Conservation (phyloP, 345 rosid genomes). For the Chamaenerion angustifolium region DNA sequence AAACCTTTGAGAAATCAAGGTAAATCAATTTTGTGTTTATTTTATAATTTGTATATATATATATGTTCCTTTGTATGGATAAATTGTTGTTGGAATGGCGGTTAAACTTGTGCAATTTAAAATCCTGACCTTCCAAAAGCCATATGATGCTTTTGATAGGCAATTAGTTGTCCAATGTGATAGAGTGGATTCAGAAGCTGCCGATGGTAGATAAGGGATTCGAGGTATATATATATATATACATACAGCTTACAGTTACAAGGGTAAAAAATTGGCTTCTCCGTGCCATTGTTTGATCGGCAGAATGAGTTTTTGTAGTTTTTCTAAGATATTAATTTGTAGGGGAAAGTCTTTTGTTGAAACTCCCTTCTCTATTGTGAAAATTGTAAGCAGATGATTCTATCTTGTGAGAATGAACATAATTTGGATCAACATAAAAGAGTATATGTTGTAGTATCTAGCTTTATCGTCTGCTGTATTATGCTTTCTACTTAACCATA, state of each 20-base stretch:
- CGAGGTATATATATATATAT: no score
- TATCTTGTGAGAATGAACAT: no score
- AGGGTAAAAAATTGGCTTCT: no score
- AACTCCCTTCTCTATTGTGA: no score
- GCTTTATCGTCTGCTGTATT: not conserved
- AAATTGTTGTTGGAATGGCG: not conserved
- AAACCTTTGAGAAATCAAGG: constrained; percentile 33
- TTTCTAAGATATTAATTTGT: no score
- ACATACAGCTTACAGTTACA: no score
- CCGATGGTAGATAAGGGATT: no score
- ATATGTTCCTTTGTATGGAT: not conserved
- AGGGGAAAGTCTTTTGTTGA: no score
- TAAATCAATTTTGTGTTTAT: constrained; percentile 9
- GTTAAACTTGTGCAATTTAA: not conserved
- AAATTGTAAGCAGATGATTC: no score
- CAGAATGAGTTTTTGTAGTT: not conserved
- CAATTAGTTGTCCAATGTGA: not conserved
- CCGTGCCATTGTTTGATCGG: no score
- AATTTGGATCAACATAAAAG: no score
- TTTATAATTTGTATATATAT: no score
- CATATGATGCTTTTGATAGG: not conserved
- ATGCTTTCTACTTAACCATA: not conserved
- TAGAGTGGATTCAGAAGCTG: not conserved
- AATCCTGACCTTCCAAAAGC: not conserved
- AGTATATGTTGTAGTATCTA: not conserved